Base-by-base conservation (phyloP, 257 asterid genomes). In the Primulina huaijiensis region DNA sequence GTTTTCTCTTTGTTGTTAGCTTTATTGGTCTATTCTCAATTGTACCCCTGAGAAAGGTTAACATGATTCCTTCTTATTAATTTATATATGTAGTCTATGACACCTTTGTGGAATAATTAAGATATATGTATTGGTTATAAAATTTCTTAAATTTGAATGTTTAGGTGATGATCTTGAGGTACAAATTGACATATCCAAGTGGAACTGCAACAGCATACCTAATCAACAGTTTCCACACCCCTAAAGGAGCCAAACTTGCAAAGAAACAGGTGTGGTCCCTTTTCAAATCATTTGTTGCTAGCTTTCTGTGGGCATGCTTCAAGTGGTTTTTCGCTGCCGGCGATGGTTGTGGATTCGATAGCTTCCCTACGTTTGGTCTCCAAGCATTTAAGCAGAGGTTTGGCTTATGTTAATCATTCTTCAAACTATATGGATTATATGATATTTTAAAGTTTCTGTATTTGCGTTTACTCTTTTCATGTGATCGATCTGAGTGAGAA, bases 11-110 rank as follows among this genome's bases (percentile, higher is more conserved):
- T 38, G 82, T 81, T 21, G 84, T 78, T 11, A 85, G 87, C 77
- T 83, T 87, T 69, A 80, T 87, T 33, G 94, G 94, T 37, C 79
- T 87, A 20, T 74, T 87, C 77, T 83, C 89, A 55, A 68, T 87
- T 43, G 86, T 87, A 50, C 90, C 94, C 20, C 89, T 87, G 19
- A 70, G 90, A 31, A 87, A 82, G 89, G 94, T 43, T 12, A 43
- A n/a, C 53, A 12, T 12, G 17, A 2, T 11, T 43, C n/a, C 53
- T 38, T 38, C 6, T 34, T 0, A 34, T 34, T 34, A 7, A 34
- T 34, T 34, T 7, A 7, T 34, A 34, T 7, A 34, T 38, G 40
- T 35, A 35, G 40, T 35, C 11, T 35, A 35, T 35, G 40, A 35
- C 7, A 4, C 40, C 10, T 5, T 1, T 35, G 7, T 35, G 40